A percentile compares a stretch with the other conserved stretches of the same genome.
Conservation (phyloP, 768 basidiomycete species). For the Russula lepida region DNA sequence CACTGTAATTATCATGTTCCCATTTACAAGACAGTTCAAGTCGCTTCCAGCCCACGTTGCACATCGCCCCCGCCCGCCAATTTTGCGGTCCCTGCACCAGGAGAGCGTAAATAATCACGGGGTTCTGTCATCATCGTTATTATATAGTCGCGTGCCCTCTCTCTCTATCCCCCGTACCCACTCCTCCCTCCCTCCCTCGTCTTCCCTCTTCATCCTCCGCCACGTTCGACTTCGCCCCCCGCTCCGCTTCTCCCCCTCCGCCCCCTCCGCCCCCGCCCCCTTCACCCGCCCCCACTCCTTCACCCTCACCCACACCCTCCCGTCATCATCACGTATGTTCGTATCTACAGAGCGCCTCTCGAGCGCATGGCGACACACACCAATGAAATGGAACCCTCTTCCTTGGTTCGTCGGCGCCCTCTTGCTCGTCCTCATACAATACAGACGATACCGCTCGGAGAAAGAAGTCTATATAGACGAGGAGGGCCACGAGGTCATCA, state of each 20-base stretch:
- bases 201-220: background rate
- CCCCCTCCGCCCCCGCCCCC: background rate
- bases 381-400: constrained; percentile 92
- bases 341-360: constrained; percentile 47
- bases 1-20: background rate
- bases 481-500: constrained; percentile 72
- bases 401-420: constrained; percentile 85
- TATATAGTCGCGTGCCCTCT: constrained; percentile 10
- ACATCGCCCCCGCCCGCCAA: background rate
- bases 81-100: background rate
- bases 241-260: background rate
- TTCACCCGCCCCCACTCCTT: background rate
- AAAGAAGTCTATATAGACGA: constrained; percentile 73
- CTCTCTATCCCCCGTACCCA: background rate
- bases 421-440: constrained; percentile 74
- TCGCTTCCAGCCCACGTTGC: constrained; percentile 10
- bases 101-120: constrained; percentile 7
- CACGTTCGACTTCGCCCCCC: background rate
- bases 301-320: background rate
- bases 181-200: too few relatives aligned
- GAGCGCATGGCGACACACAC: constrained; percentile 76
- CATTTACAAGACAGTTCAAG: too few relatives aligned
- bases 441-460: constrained; percentile 41
- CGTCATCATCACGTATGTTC: constrained; percentile 11
- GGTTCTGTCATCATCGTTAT: background rate